Base-by-base conservation (phyloP, 2,329 filamentous ascomycete species). In the Ascosphaera apis region DNA sequence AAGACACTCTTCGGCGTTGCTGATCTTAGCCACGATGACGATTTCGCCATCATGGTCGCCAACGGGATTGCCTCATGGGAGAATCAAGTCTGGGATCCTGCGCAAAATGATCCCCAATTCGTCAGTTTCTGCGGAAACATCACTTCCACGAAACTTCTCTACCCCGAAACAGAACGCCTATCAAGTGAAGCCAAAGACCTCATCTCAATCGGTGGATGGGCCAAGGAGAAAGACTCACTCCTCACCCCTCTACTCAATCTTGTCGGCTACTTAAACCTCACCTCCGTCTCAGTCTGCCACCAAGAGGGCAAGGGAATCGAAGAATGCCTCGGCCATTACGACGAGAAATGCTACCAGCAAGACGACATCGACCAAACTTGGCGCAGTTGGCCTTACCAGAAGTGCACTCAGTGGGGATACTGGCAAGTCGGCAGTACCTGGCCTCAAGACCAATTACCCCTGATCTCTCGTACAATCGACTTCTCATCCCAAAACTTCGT, bases 391-490 rank as follows among this genome's bases (percentile, higher is more conserved):
- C 52, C 56, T 13, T 75, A 72, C 45, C 69, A 71, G 46, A 63
- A 64, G 38, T 66, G 63, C 48, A 61, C 57, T 0, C 53, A 64
- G 46, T 88, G 78, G 79, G 81, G 80, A 7, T 88, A 70, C 54
- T 69, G 84, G 35, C 67, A 75, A 43, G 81, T 76, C 0, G 80
- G 81, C 34, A 73, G 69, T 3, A 69, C 72, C 17, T 71, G 73
- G 0, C 80, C 80, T 0, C 45, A 57, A 1, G 57, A 67, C 39
- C 64, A 72, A 37, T 63, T 75, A 1, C 74, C 81, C 0, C 53
- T 91, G 4, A 61, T 88, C 35, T 86, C 80, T 1, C 73, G 81
- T 11, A 62, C 71, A 3, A 60, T 81, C 25, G 67, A 73, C 41
- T 46, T 82, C 1, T 61, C 72, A 2, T 82, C 73, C 51, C 52